A percentile compares a stretch with the other conserved stretches of the same genome.
phyloP scores from a whole-genome alignment of 192 early-diverging fungal species.

The Coemansia biformis region DNA sequence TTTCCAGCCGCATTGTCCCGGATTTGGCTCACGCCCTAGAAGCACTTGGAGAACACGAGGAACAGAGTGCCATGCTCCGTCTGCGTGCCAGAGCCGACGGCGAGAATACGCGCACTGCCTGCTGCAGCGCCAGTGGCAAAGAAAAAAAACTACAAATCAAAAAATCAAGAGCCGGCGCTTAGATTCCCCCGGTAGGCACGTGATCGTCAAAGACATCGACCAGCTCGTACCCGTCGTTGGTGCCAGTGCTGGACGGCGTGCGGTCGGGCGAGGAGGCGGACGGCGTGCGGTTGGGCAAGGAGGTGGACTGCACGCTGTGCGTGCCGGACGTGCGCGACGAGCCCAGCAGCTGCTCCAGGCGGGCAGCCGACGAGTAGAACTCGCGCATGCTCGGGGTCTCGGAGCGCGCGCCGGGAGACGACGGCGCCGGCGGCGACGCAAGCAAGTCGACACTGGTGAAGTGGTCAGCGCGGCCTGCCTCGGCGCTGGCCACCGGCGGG shows the following conservation, averaged over 20 bases:
- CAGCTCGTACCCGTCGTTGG: constrained; percentile 23
- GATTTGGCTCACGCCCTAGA: too few relatives aligned
- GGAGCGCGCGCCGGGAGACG: constrained; percentile 15
- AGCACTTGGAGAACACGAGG: too few relatives aligned
- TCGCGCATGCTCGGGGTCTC: constrained; percentile 44
- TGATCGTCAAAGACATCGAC: constrained; percentile 11
- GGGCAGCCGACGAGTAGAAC: constrained; percentile 43
- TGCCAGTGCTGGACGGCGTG: not conserved
- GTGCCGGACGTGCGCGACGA: constrained; percentile 20
- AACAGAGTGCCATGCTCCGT: too few relatives aligned
- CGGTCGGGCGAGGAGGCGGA: too few relatives aligned
- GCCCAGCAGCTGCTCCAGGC: constrained; percentile 27
- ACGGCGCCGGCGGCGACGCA: constrained; percentile 18
- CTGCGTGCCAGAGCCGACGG: too few relatives aligned
- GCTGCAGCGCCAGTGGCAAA: too few relatives aligned
- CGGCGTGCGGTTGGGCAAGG: not conserved
- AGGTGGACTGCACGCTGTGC: not conserved
- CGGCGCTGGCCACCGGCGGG: not conserved
- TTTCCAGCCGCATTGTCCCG: constrained; percentile 82
- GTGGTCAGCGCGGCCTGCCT: constrained; percentile 1
- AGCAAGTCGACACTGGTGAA: constrained; percentile 28
- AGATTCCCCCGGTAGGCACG: too few relatives aligned
- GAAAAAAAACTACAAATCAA: too few relatives aligned
- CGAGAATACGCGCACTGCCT: too few relatives aligned
- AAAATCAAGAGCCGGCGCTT: too few relatives aligned